Evolutionary conservation across 257 asterid species (phyloP).

Genomic region (Solanum neorickii): DNA sequence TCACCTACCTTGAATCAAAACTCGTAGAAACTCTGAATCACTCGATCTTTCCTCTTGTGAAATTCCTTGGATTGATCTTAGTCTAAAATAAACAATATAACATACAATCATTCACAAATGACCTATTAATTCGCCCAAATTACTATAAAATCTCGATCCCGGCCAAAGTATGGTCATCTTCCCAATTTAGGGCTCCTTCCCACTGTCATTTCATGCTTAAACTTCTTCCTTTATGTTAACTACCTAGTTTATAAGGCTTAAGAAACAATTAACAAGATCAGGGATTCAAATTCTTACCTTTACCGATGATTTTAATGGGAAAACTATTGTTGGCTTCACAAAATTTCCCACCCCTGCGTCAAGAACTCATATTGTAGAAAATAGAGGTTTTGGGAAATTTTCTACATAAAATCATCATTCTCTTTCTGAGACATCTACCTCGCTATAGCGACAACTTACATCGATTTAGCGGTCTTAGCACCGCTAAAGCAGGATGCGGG

Average conservation of each 20-base stretch:
- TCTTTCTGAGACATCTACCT: not conserved
- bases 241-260: too few species aligned
- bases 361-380: too few species aligned
- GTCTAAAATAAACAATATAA: not conserved
- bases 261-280: too few species aligned
- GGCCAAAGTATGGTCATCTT: not conserved
- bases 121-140: not conserved
- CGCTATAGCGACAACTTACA: not conserved
- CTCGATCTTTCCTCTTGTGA: not conserved
- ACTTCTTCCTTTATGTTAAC: not conserved
- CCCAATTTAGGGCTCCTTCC: not conserved
- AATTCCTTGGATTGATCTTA: too few species aligned
- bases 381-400: too few species aligned
- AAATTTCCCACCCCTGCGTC: too few species aligned
- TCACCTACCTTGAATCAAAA: not conserved
- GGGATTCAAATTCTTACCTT: too few species aligned
- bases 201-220: not conserved
- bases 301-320: too few species aligned
- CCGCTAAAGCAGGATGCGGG: not conserved
- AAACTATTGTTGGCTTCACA: too few species aligned
- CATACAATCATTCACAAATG: not conserved
- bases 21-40: not conserved
- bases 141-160: not conserved
- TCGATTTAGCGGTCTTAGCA: not conserved
- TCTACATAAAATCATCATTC: not conserved